These are phyloP conservation scores for Coffea eugenioides DNA, from an alignment of 257 asterid species.

Conservation along the genomic window DNA sequence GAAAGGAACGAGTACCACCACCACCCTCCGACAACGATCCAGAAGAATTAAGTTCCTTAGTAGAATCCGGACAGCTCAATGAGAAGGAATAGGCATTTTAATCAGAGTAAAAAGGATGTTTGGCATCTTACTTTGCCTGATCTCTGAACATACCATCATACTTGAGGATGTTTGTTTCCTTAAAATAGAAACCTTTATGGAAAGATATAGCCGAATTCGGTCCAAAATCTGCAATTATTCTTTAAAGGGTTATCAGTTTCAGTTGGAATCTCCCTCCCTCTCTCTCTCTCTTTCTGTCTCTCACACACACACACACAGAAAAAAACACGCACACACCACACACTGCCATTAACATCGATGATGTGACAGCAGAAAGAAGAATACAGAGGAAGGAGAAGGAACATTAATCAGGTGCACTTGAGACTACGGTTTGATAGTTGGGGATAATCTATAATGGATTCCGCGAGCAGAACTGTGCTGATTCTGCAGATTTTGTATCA, in stretches of 20 bases:
- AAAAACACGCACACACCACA: too few species aligned
- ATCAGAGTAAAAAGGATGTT: neutral
- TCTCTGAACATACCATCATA: neutral
- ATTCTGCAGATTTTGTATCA: neutral
- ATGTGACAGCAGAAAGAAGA: neutral
- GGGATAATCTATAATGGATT: neutral
- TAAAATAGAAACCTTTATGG: neutral
- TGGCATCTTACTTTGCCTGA: neutral
- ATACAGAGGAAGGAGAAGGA: neutral
- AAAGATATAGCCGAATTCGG: neutral
- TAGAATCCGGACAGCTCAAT: constrained; percentile 33
- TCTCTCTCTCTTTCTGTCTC: too few species aligned
- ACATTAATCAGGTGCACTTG: neutral
- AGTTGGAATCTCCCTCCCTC: neutral
- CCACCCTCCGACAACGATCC: constrained; percentile 25
- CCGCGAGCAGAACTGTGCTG: neutral
- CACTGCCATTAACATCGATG: neutral
- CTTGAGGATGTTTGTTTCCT: neutral
- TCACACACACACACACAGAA: neutral
- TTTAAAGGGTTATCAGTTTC: neutral
- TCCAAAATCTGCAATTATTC: neutral
- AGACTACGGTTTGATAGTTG: neutral
- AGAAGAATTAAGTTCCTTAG: constrained; percentile 44
- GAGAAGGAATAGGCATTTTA: constrained; percentile 36
- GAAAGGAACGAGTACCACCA: constrained; percentile 45